Conservation (phyloP, 495 filamentous ascomycete genomes). For the Aspergillus cristatus region DNA sequence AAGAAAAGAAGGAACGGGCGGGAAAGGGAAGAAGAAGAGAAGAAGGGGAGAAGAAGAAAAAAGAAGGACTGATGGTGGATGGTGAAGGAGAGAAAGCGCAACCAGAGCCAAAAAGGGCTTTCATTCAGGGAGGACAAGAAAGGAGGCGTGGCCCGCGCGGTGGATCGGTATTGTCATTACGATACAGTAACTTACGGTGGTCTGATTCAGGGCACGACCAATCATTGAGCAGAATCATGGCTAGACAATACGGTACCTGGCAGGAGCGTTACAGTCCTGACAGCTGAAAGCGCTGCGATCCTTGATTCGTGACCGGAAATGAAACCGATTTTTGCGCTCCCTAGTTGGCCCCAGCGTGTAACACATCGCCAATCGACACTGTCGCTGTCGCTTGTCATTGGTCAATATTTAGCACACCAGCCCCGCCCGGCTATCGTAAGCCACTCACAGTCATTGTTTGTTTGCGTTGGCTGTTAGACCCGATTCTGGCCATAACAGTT, state of each 20-base stretch:
- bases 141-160: conserved; percentile 32
- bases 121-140: conserved; percentile 22
- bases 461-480: no score
- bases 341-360: conserved; percentile 7
- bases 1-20: conserved; percentile 34
- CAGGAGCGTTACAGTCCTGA: neutral
- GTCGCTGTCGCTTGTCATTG: neutral
- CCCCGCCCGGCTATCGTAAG: no score
- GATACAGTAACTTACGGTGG: conserved; percentile 6
- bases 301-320: conserved; percentile 8
- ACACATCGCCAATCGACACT: conserved; percentile 8
- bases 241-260: neutral
- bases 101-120: conserved; percentile 10
- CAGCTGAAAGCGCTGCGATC: conserved; percentile 5
- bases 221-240: no score
- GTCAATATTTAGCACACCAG: neutral
- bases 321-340: conserved; percentile 4
- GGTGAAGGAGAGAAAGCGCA: conserved; percentile 15
- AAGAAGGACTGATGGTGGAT: conserved; percentile 19
- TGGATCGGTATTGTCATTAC: conserved; percentile 5
- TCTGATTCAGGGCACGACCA: conserved; percentile 1
- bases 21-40: conserved; percentile 31
- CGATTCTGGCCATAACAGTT: no score
- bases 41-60: conserved; percentile 17
- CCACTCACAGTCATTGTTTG: no score